Evolutionary conservation across 768 basidiomycete genomes (phyloP), one percentile per base, ranked within the genome.

Genomic region (Termitomyces sp.): DNA sequence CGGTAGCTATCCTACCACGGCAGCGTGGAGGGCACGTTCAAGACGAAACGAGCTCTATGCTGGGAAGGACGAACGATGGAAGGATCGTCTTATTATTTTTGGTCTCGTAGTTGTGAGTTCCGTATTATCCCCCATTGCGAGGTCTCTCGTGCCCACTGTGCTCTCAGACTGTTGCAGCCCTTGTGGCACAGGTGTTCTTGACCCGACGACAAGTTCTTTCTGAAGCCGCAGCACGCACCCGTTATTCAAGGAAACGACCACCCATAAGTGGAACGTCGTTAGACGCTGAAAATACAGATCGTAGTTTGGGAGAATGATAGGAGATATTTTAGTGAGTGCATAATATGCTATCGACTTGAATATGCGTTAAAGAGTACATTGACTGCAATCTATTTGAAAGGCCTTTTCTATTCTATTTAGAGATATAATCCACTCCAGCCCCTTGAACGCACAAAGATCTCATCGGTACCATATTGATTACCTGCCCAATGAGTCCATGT

Each of bases 1-100:
- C 41, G 56, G 60, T 29, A 53, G 64, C 54, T 70, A 72, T 60
- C 71, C 69, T 54, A 70, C 73, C 12, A 72, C 75, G 20, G 68
- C 71, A 62, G 75, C 72, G 55, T 80, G 66, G 60, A 73, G 83
- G 45, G 75, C 79, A 54, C 78, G 81, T 61, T 73, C 73, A 58
- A 72, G 60, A 72, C 78, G 66, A 41, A 70, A 73, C 59, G 73
- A 77, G n/a, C 71, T 82, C 26, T 77, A 84, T 64, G 72, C 79
- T 2, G 81, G 80, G 37, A 76, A 79, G 18, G 85, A 88, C 61
- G 88, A 90, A 48, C 74, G 79, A 31, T 86, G 83, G 83, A 88
- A 86, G 67, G 88, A 89, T 64, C 70, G 78, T 39, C 58, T 85
- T 15, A 80, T 90, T 51, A 47, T 88, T 7, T 76, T 76, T n/a